phyloP scores from a whole-genome alignment of 345 rosid species.

The Pugionium dolabratum region DNA sequence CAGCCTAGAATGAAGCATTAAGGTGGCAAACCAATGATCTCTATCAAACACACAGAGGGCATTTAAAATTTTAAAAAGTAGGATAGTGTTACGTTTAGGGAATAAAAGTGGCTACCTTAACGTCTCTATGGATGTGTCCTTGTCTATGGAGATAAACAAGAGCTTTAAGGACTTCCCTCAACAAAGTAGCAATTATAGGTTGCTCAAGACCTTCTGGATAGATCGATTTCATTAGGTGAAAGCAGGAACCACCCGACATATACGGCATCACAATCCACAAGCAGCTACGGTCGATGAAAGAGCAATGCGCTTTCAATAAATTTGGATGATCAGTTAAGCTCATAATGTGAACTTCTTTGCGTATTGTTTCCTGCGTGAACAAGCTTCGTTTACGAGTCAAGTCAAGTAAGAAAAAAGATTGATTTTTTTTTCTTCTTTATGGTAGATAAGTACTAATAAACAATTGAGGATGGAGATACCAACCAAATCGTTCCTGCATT shows the following conservation, averaged over 20 bases:
- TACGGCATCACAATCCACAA: slow-evolving; percentile 97
- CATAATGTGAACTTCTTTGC: slow-evolving; percentile 84
- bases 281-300: slow-evolving; percentile 57
- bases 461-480: slow-evolving; percentile 16
- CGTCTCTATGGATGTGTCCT: no score
- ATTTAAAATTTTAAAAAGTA: no score
- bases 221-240: slow-evolving; percentile 72
- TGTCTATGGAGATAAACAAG: no score
- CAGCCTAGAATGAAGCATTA: slow-evolving; percentile 51
- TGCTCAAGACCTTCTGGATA: slow-evolving; percentile 86
- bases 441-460: not conserved
- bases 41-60: not conserved
- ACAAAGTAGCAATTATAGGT: slow-evolving; percentile 70
- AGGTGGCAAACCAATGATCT: no score
- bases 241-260: slow-evolving; percentile 87
- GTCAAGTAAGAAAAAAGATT: no score
- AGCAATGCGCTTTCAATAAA: slow-evolving; percentile 69
- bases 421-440: no score
- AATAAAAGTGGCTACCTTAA: no score
- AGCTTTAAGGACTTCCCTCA: no score
- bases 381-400: no score
- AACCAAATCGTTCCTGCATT: slow-evolving; percentile 83
- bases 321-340: slow-evolving; percentile 72
- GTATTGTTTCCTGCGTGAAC: slow-evolving; percentile 64
- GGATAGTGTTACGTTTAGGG: no score